phyloP scores from a whole-genome alignment of 495 filamentous ascomycete species.

The Xanthoparmelia taractica region DNA sequence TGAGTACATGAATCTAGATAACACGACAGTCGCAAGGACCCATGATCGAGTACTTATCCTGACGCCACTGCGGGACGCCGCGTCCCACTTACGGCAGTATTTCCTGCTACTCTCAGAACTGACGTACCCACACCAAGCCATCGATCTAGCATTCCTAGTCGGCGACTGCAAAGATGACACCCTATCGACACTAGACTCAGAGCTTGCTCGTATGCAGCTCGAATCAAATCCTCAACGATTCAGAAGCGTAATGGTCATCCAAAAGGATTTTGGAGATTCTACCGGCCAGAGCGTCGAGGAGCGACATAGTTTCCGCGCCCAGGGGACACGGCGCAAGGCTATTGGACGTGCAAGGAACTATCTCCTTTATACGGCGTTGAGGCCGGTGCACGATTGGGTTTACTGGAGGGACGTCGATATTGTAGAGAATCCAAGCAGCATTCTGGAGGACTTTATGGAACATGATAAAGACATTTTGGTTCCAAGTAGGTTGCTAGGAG shows the following conservation, averaged over 20 bases:
- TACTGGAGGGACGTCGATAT: slow-evolving; percentile 86
- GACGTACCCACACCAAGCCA: slow-evolving; percentile 70
- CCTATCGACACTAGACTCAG: slow-evolving; percentile 52
- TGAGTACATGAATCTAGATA: slow-evolving; percentile 15
- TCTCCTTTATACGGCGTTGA: slow-evolving; percentile 59
- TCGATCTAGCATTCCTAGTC: slow-evolving; percentile 74
- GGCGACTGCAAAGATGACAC: slow-evolving; percentile 71
- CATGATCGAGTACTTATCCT: slow-evolving; percentile 48
- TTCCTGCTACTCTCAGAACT: slow-evolving; percentile 68
- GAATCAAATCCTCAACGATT: slow-evolving; percentile 54
- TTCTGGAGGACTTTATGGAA: slow-evolving; percentile 72
- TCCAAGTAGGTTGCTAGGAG: slow-evolving; percentile 52
- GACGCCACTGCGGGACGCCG: slow-evolving; percentile 70
- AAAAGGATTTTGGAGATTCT: slow-evolving; percentile 64
- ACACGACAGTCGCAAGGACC: neutral
- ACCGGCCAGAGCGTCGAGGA: slow-evolving; percentile 58
- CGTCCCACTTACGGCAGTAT: slow-evolving; percentile 58
- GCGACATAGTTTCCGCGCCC: slow-evolving; percentile 63
- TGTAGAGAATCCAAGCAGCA: slow-evolving; percentile 59
- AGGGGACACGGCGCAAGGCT: slow-evolving; percentile 65
- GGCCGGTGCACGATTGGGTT: slow-evolving; percentile 75
- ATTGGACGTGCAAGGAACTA: slow-evolving; percentile 73
- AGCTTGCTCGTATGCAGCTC: slow-evolving; percentile 65
- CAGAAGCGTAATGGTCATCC: slow-evolving; percentile 56
- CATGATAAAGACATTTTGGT: slow-evolving; percentile 72